Percentiles rank a stretch among this genome's conserved stretches.
Conservation (phyloP, 2,329 filamentous ascomycete genomes). For the Ophiostoma australiae region DNA sequence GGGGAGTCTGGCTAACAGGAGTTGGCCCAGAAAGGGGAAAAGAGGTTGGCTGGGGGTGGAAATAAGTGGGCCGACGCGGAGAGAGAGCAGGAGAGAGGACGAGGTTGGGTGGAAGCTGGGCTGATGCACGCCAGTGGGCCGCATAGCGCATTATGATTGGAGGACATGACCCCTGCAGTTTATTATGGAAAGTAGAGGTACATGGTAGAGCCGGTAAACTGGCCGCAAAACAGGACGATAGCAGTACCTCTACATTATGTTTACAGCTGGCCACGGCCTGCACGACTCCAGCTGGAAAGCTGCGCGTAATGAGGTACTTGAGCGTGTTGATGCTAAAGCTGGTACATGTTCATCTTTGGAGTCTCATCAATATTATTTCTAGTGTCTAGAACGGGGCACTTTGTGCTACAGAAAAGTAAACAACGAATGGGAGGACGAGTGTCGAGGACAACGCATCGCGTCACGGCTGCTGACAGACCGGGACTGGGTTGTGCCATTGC, state of each 20-base stretch:
- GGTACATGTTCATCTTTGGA: background rate
- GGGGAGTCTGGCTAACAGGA: background rate
- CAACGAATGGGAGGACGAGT: background rate
- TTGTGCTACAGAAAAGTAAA: background rate
- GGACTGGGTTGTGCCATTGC: background rate
- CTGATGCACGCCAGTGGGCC: constrained; percentile 16
- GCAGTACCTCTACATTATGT: background rate
- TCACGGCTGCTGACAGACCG: background rate
- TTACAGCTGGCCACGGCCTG: constrained; percentile 8
- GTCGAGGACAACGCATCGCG: constrained; percentile 13
- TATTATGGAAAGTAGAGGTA: background rate
- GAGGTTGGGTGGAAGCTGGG: constrained; percentile 20
- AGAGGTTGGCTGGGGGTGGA: constrained; percentile 19
- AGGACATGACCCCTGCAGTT: background rate
- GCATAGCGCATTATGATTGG: constrained; percentile 16
- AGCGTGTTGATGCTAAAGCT: background rate
- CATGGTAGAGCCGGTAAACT: background rate
- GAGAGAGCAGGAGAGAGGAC: constrained; percentile 4
- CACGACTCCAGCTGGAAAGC: constrained; percentile 18
- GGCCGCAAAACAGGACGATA: background rate
- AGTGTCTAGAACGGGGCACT: background rate
- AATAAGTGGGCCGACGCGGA: constrained; percentile 1
- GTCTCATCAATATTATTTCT: background rate
- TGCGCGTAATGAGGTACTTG: constrained; percentile 11
- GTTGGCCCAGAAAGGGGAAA: constrained; percentile 11